A percentile compares a stretch with the other conserved stretches of the same genome.
Evolutionary conservation across 2,329 filamentous ascomycete genomes (phyloP).

Genomic region (Colletotrichum spaethianum): DNA sequence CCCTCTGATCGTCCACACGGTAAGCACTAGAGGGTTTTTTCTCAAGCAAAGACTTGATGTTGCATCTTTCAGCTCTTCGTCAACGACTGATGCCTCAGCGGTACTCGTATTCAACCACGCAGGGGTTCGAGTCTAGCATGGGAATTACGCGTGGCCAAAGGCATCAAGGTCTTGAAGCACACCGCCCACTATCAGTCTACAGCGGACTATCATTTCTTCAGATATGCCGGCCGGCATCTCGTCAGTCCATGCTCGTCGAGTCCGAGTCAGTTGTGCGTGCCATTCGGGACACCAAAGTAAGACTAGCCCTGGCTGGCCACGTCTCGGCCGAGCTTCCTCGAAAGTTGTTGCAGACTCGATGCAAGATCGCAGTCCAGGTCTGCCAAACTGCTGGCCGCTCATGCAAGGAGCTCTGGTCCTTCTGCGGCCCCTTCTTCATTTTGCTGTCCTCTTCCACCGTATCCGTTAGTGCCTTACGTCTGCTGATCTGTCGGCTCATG

Average conservation of each 20-base stretch:
- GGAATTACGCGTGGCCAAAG: not conserved
- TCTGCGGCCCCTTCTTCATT: not conserved
- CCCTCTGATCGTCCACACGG: not conserved
- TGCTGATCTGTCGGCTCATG: not conserved
- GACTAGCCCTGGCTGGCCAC: not conserved
- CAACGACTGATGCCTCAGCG: not conserved
- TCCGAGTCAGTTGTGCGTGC: constrained; percentile 26
- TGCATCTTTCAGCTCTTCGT: not conserved
- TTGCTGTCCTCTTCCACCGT: not conserved
- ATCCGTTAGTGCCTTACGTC: constrained; percentile 2
- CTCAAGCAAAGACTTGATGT: not conserved
- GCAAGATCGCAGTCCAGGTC: not conserved
- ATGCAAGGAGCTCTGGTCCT: constrained; percentile 2
- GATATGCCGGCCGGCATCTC: not conserved
- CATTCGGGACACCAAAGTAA: not conserved
- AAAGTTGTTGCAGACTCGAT: not conserved
- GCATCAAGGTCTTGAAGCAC: not conserved
- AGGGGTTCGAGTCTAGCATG: not conserved
- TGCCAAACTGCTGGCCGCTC: not conserved
- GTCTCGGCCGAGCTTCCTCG: not conserved
- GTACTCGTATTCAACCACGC: not conserved
- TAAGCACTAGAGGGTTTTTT: not conserved
- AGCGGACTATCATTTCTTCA: not conserved
- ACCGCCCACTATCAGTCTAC: not conserved
- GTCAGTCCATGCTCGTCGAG: not conserved